Evolutionary conservation across 345 rosid genomes (phyloP).

Genomic region (Ceriops zippeliana): DNA sequence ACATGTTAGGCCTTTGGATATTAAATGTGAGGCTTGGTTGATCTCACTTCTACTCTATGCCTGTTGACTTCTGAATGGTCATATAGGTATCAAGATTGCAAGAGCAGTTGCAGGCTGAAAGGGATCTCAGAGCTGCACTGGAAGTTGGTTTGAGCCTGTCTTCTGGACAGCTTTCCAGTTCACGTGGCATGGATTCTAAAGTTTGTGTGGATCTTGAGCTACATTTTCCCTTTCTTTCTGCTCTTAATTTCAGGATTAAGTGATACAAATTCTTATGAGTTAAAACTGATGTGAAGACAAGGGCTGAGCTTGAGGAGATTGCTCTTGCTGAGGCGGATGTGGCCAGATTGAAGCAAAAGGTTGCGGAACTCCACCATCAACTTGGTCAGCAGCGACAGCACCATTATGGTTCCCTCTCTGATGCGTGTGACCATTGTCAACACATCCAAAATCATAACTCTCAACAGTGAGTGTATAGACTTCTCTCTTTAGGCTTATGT

Average conservation of each 20-base stretch:
- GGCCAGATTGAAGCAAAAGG: conserved; percentile 95
- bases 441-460: conserved; percentile 69
- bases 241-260: background rate
- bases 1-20: background rate
- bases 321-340: conserved; percentile 99
- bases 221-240: conserved; percentile 1
- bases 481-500: too few relatives aligned
- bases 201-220: conserved; percentile 39
- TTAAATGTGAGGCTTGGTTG: background rate
- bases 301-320: conserved; percentile 98
- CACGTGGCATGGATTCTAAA: conserved; percentile 92
- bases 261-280: conserved; percentile 26
- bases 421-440: conserved; percentile 67
- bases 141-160: conserved; percentile 99
- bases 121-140: conserved; percentile 94
- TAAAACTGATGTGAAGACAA: conserved; percentile 62
- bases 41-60: background rate
- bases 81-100: conserved; percentile 86
- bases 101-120: conserved; percentile 98
- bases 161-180: conserved; percentile 73
- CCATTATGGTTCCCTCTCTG: conserved; percentile 75
- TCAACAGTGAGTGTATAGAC: conserved; percentile 61
- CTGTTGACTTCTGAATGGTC: conserved; percentile 22
- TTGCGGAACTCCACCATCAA: conserved; percentile 97
- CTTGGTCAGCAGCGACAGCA: conserved; percentile 93